A percentile compares a stretch with the other conserved stretches of the same genome.
Evolutionary conservation across 345 rosid genomes (phyloP).

Genomic region (Eucalyptus marginata): DNA sequence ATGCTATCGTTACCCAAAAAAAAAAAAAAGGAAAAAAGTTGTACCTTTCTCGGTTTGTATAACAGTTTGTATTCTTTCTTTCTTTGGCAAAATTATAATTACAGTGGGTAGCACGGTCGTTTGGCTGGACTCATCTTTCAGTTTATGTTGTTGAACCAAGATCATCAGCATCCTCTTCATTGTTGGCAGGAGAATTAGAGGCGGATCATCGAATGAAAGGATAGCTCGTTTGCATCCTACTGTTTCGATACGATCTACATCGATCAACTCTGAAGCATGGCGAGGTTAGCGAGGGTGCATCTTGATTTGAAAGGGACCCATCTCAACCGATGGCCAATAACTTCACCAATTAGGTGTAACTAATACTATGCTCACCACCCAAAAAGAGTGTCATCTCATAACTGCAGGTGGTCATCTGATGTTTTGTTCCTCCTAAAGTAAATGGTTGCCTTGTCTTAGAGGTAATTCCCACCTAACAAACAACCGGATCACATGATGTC

Average conservation of each 20-base stretch:
- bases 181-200: not conserved
- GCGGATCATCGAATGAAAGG: not conserved
- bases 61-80: not conserved
- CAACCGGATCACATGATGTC: not conserved
- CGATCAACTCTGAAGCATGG: not conserved
- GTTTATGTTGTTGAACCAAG: not conserved
- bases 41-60: not conserved
- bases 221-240: not conserved
- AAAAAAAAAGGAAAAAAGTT: not conserved
- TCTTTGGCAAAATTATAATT: not conserved
- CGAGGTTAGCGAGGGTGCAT: not conserved
- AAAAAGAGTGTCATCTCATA: not conserved
- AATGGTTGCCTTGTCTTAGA: not conserved
- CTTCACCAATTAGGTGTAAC: not conserved
- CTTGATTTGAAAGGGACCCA: not conserved
- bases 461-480: not conserved
- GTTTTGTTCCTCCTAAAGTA: not conserved
- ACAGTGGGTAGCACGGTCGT: not conserved
- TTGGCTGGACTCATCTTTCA: not conserved
- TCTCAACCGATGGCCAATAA: not conserved
- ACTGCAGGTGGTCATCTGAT: not conserved
- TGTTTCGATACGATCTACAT: not conserved
- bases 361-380: not conserved
- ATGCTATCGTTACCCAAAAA: not conserved
- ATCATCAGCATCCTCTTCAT: not conserved